Base-by-base conservation (phyloP, 306 rosid genomes). In the Vigna trinervia region DNA sequence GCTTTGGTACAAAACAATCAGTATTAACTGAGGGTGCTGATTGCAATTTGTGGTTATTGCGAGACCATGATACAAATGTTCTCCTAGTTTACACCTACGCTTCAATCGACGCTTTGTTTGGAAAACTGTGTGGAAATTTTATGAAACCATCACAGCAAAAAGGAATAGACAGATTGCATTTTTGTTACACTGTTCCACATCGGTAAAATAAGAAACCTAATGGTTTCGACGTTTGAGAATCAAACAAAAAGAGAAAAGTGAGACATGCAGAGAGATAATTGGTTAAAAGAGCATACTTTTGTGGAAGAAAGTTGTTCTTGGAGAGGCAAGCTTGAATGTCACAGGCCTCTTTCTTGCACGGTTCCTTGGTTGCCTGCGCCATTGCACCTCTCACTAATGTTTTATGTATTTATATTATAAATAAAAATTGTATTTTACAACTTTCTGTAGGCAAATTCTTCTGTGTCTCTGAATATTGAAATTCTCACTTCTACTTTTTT, bases 341-440 rank as follows among this genome's bases (percentile, higher is more conserved):
- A 85, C 98, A 95, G 5, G 98, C 97, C 83, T 95, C 88, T 85
- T 92, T 92, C 93, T 92, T 95, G 92, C 97, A 95, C 20, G 97
- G 90, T 75, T 92, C 97, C 84, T 89, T 94, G 84, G 84, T 90
- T 61, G 88, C 71, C 77, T 51, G 84, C 39, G 81, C 78, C 98
- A 91, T 94, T 70, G 46, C 62, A 0, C 17, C 74, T 22, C 13
- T 13, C 57, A 7, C 57, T 1, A 14, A 34, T 34, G 6, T 4
- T 34, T 4, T 34, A 34, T 5, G 38, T 34, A 34, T 34, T 34
- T 34, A 5, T 34, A 30, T 34, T 34, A 34, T 34, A 30, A 30
- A 30, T 3, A 30, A 30, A 30, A 30, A 4, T 30, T 30, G 32
- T 30, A 30, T 30, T 30, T 4, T 30, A 30, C 5, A 30, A 30